Evolutionary conservation across 371 early-diverging fungal species (phyloP).

Genomic region (Mucor plumbeus): DNA sequence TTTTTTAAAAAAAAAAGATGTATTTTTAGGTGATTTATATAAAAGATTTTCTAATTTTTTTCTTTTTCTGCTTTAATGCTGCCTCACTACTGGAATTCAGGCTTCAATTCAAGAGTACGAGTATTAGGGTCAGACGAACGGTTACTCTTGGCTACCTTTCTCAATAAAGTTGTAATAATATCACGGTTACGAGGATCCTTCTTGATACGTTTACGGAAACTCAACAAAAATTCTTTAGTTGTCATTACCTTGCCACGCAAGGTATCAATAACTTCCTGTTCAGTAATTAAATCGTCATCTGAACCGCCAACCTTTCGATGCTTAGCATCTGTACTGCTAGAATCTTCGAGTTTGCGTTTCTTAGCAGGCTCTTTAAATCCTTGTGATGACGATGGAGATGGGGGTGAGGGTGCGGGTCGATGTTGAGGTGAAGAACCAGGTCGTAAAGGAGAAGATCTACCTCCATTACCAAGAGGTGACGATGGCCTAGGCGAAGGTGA

Average conservation of each 20-base stretch:
- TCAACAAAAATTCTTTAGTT: constrained; percentile 70
- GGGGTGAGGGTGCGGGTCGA: constrained; percentile 4
- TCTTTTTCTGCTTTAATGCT: background rate
- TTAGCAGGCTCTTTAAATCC: constrained; percentile 23
- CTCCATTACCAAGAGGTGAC: constrained; percentile 8
- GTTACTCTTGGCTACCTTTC: constrained; percentile 65
- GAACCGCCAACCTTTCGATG: constrained; percentile 11
- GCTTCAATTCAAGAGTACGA: constrained; percentile 55
- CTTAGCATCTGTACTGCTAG: constrained; percentile 8
- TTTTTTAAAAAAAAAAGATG: background rate
- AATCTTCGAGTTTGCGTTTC: constrained; percentile 42
- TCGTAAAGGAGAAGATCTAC: constrained; percentile 8
- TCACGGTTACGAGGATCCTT: constrained; percentile 67
- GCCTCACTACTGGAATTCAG: constrained; percentile 29
- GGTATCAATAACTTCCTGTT: constrained; percentile 67
- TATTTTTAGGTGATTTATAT: background rate
- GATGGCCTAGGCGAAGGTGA: constrained; percentile 16
- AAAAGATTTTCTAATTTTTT: background rate
- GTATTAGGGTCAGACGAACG: constrained; percentile 48
- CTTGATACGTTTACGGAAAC: constrained; percentile 71
- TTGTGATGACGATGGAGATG: constrained; percentile 19
- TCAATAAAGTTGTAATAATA: constrained; percentile 62
- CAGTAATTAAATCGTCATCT: constrained; percentile 63
- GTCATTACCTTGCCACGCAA: constrained; percentile 64
- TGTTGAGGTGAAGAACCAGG: constrained; percentile 15